Evolutionary conservation across 208 protist species (phyloP), one percentile per base, ranked within the genome.

Genomic region (Wallacemonas sp.): DNA sequence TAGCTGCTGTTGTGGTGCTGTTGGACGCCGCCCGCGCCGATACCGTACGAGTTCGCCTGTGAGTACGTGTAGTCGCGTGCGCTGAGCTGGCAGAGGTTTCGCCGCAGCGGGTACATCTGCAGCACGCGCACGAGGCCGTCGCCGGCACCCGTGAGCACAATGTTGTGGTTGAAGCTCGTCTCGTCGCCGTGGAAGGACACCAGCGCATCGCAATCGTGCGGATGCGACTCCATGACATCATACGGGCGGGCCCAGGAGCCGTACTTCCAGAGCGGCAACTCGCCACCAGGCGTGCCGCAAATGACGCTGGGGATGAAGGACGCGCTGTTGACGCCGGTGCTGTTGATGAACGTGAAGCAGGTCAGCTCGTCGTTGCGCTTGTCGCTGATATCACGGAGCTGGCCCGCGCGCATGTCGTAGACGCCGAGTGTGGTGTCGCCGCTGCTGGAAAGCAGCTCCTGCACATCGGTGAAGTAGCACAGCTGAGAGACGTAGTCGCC

Each of bases 331-430:
- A 67, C 65, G 26, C 79, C 87, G 48, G 77, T 93, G 72, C 79
- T 89, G 67, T 92, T 92, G 70, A 96, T 90, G 76, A 94, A 96
- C 25, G 91, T 88, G 67, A 96, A 93, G 64, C 91, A 96, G 62
- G 69, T 93, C 3, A 96, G 57, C 67, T 96, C 91, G 70, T 96
- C 91, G 33, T 93, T 96, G 0, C 91, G 78, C 42, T 79, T 79
- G 32, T 90, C 87, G 70, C 91, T 96, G 69, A 86, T 91, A 61
- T 96, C 87, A 33, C 82, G 73, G 29, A 96, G 81, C 61, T 79
- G 82, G 26, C 86, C 84, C 7, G 68, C 84, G 14, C 86, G 77
- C 57, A 94, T 33, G 70, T 96, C 91, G 66, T 86, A 96, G 41
- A 84, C 84, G 18, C 85, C 87, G 23, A 96, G 79, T 59, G 87